Base-by-base conservation (phyloP, 768 basidiomycete genomes). In the Rhodotorula toruloides region DNA sequence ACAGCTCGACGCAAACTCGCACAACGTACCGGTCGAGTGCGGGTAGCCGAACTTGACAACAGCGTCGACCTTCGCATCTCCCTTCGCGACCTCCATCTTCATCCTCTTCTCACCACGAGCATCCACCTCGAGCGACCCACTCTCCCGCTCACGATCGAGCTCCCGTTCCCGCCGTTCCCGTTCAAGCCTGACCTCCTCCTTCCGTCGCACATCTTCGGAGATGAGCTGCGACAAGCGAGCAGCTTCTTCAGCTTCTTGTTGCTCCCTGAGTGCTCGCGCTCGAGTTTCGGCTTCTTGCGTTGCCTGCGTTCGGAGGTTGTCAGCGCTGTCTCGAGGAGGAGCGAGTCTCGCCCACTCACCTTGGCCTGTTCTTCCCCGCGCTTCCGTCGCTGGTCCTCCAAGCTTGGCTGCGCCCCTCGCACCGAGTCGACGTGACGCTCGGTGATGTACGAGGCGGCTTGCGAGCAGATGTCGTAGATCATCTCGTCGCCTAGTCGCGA, bases 171-270 rank as follows among this genome's bases (percentile, higher is more conserved):
- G n/a, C 25, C 66, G 42, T n/a, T 65, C 70, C 2, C 62, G 52
- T 55, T 64, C 65, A 13, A 60, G 42, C 2, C 58, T 56, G 7
- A 58, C 25, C 36, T 71, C 70, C 39, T 71, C 70, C 47, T 65
- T 67, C 31, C 56, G 54, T 16, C 57, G 56, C 9, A 71, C 71
- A 39, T 72, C 71, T 31, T 72, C 67, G 14, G 67, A 63, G 57
- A 72, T 72, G 54, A 72, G 67, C 21, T 53, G 56, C 36, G 71
- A 72, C 2, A 72, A 54, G 0, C 71, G 39, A 2, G 60, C 60
- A 0, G 67, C 67, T 40, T 72, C 71, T 21, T 58, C 67, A 11
- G 66, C 67, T 31, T 72, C 67, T 25, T 46, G 44, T 34, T 65
- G 39, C 36, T 63, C 62, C 34, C 55, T 44, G 16, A 43, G 29